These are phyloP conservation scores for Favolaschia claudopus DNA, from an alignment of 768 basidiomycete genomes.

Conservation along the genomic window DNA sequence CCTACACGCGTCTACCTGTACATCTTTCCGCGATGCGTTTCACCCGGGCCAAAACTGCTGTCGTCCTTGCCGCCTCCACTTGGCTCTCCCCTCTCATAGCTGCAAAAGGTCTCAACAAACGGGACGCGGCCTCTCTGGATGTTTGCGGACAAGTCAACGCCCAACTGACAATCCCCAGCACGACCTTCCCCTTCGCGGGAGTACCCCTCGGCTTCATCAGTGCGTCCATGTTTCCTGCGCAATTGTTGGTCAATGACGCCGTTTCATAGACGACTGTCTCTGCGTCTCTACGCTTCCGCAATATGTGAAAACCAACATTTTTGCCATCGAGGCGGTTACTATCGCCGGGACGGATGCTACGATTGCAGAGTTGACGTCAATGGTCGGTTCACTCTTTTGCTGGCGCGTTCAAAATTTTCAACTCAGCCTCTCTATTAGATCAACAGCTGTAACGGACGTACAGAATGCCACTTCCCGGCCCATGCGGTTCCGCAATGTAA, in stretches of 20 bases:
- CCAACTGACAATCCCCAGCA: conserved; percentile 37
- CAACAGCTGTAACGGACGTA: conserved; percentile 21
- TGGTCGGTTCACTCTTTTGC: conserved; percentile 38
- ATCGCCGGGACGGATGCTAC: conserved; percentile 41
- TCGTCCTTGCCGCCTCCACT: conserved; percentile 2
- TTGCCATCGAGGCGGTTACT: conserved; percentile 37
- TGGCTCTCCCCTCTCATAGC: neutral
- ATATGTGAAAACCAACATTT: conserved; percentile 41
- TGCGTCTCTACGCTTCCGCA: conserved; percentile 48
- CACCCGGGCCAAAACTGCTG: neutral
- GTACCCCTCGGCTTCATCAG: conserved; percentile 41
- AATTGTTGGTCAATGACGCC: neutral
- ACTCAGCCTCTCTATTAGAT: conserved; percentile 30
- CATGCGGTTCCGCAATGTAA: conserved; percentile 48
- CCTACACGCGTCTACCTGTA: too few species aligned
- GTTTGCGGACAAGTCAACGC: conserved; percentile 48
- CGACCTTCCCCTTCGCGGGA: conserved; percentile 26
- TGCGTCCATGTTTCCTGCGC: conserved; percentile 17
- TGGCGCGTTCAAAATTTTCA: neutral
- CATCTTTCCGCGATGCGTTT: neutral
- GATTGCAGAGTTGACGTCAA: conserved; percentile 36
- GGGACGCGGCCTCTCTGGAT: conserved; percentile 34
- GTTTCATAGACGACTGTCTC: conserved; percentile 47
- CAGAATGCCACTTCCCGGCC: conserved; percentile 49
- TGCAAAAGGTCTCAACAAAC: neutral